A percentile compares a stretch with the other conserved stretches of the same genome.
Evolutionary conservation across 202 grass and related monocot genomes (phyloP).

Genomic region (Zoysia matrella): DNA sequence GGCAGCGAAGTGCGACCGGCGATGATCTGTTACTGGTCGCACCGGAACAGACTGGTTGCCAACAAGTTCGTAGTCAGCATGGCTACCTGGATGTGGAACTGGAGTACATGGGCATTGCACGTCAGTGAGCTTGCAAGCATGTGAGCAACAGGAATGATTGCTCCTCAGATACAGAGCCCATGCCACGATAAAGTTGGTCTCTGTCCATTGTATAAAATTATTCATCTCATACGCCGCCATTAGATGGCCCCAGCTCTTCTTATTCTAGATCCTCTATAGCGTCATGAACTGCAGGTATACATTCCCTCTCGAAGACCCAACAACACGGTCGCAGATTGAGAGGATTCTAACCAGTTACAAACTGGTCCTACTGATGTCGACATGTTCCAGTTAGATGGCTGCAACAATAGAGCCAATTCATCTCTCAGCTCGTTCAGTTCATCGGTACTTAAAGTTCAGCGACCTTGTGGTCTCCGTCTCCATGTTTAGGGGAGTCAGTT

Average conservation of each 20-base stretch:
- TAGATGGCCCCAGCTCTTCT: slow-evolving; percentile 23
- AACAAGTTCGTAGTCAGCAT: not conserved
- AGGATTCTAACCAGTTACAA: slow-evolving; percentile 36
- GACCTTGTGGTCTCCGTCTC: not conserved
- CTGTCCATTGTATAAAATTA: not conserved
- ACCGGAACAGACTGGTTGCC: not conserved
- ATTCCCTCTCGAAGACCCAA: slow-evolving; percentile 16
- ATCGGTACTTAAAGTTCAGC: too few relatives aligned
- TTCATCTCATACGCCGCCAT: slow-evolving; percentile 7
- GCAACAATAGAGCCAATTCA: not conserved
- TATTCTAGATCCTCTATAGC: not conserved
- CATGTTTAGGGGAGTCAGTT: slow-evolving; percentile 43
- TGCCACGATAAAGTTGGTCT: not conserved
- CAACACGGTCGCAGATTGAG: not conserved
- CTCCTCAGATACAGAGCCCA: not conserved
- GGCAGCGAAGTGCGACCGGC: slow-evolving; percentile 1
- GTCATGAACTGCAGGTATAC: slow-evolving; percentile 19
- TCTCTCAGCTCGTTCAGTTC: not conserved
- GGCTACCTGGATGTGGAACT: not conserved
- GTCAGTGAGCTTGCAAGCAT: not conserved
- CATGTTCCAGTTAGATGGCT: slow-evolving; percentile 31
- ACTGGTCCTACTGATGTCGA: not conserved
- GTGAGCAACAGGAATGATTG: not conserved
- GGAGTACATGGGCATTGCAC: not conserved
- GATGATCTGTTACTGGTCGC: not conserved